phyloP scores from a whole-genome alignment of 805 yeast genomes.

The Blastobotrys chiropterorum region DNA sequence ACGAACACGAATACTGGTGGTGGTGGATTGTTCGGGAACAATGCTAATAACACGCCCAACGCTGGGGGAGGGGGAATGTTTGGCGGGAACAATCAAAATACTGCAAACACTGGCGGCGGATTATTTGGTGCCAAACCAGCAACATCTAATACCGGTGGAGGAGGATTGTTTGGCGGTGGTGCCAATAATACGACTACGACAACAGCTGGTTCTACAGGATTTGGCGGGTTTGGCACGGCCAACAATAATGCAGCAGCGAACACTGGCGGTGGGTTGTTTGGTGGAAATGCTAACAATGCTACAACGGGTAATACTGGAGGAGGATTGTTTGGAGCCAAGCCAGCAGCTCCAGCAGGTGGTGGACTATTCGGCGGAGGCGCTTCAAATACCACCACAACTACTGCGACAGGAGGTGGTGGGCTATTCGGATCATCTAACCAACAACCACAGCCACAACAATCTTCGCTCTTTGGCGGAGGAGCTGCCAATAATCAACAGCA shows the following conservation, averaged over 20 bases:
- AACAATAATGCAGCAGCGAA: neutral
- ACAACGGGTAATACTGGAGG: neutral
- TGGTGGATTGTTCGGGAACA: slow-evolving; percentile 26
- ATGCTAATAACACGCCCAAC: slow-evolving; percentile 11
- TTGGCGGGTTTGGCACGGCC: slow-evolving; percentile 8
- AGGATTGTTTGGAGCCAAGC: slow-evolving; percentile 2
- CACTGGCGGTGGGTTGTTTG: slow-evolving; percentile 8
- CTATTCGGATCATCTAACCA: neutral
- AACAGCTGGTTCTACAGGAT: slow-evolving; percentile 24
- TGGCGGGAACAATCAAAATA: slow-evolving; percentile 5
- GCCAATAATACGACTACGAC: slow-evolving; percentile 8
- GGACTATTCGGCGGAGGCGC: neutral
- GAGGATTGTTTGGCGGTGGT: slow-evolving; percentile 32
- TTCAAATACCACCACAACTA: neutral
- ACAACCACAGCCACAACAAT: neutral
- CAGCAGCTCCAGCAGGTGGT: slow-evolving; percentile 1
- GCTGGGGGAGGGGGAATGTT: slow-evolving; percentile 12
- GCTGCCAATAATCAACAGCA: neutral
- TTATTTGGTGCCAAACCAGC: neutral
- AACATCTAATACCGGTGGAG: slow-evolving; percentile 3
- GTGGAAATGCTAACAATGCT: neutral
- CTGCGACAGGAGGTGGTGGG: too few relatives aligned
- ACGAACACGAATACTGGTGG: slow-evolving; percentile 18
- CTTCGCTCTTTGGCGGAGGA: slow-evolving; percentile 11
- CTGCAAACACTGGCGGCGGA: neutral